A percentile compares a stretch with the other conserved stretches of the same genome.
Conservation (phyloP, 2,329 filamentous ascomycete species). For the Penicillium italicum region DNA sequence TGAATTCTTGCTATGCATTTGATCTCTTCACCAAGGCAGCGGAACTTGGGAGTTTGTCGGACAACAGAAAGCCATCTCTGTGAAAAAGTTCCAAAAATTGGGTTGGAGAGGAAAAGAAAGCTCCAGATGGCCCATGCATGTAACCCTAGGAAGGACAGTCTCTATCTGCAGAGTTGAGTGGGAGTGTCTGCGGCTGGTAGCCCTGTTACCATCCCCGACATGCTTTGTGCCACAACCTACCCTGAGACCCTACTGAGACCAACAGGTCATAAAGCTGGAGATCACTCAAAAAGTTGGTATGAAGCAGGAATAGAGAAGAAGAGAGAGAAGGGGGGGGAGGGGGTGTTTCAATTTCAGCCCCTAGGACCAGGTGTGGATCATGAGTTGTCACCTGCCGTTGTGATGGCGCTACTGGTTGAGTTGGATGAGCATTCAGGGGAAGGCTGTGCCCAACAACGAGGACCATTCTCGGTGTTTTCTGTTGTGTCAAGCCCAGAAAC, state of each 20-base stretch:
- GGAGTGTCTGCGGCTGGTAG: background rate
- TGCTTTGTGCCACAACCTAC: background rate
- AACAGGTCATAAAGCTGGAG: background rate
- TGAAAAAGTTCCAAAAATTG: too few species aligned
- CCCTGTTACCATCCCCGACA: background rate
- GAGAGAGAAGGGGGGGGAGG: too few species aligned
- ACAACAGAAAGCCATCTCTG: too few species aligned
- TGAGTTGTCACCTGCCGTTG: slow-evolving; percentile 16
- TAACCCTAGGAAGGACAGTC: background rate
- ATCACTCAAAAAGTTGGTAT: too few species aligned
- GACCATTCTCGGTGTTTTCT: slow-evolving; percentile 26
- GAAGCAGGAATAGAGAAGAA: too few species aligned
- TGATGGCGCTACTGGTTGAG: slow-evolving; percentile 18
- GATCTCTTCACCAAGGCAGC: background rate
- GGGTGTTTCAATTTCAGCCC: slow-evolving; percentile 10
- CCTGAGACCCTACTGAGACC: background rate
- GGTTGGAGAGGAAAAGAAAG: background rate
- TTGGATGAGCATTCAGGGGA: slow-evolving; percentile 17
- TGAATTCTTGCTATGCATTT: background rate
- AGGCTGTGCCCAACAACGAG: slow-evolving; percentile 15
- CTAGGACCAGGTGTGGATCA: slow-evolving; percentile 1
- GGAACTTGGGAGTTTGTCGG: background rate
- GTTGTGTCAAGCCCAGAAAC: background rate
- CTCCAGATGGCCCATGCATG: too few species aligned
- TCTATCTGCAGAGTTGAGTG: background rate